These are phyloP conservation scores for Hygrophoropsis aurantiaca DNA, from an alignment of 768 basidiomycete species.

Conservation along the genomic window DNA sequence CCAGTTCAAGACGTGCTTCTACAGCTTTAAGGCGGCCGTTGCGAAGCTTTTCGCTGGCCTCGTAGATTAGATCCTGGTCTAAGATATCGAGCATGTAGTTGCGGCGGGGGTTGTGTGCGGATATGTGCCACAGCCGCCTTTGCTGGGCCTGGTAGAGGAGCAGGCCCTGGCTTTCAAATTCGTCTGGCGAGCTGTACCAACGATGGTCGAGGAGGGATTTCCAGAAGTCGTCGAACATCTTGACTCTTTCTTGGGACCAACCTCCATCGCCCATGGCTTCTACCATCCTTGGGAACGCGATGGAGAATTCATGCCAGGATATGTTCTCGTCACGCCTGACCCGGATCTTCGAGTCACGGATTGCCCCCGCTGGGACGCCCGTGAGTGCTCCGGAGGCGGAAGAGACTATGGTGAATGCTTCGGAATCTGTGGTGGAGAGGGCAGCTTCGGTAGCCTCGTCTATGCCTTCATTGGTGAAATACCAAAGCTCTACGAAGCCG, in stretches of 20 bases:
- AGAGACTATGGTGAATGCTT: background rate
- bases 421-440: background rate
- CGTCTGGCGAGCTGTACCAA: background rate
- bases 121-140: conserved; percentile 2
- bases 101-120: background rate
- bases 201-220: background rate
- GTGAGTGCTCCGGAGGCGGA: background rate
- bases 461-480: background rate
- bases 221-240: conserved; percentile 12
- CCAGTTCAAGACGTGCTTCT: too few relatives aligned
- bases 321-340: background rate
- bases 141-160: conserved; percentile 15
- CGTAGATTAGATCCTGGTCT: background rate
- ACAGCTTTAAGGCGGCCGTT: background rate
- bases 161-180: conserved; percentile 1
- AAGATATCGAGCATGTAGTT: background rate
- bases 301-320: conserved; percentile 1
- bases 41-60: background rate
- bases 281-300: conserved; percentile 7
- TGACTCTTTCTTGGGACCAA: conserved; percentile 4
- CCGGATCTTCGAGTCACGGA: background rate
- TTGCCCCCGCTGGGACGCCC: background rate
- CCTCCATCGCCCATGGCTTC: conserved; percentile 2
- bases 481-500: background rate
- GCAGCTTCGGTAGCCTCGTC: background rate